These are phyloP conservation scores for Globisporangium alternatum DNA, from an alignment of 352 stramenopile genomes.

Conservation along the genomic window DNA sequence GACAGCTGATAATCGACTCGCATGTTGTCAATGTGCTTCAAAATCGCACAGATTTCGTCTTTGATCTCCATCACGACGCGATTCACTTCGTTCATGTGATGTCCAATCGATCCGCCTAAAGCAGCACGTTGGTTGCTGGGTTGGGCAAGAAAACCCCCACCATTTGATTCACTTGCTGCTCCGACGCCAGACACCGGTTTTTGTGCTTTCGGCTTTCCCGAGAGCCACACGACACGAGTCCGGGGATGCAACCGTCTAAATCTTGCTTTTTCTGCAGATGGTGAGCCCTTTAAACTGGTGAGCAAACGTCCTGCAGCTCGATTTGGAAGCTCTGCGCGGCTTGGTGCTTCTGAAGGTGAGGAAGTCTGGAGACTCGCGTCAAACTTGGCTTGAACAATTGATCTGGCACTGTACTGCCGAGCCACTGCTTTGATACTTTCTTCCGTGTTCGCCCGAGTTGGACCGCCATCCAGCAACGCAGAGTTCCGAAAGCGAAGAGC, in stretches of 20 bases:
- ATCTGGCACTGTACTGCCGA: slow-evolving; percentile 25
- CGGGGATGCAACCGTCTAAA: not conserved
- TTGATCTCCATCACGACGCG: slow-evolving; percentile 74
- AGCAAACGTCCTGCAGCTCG: not conserved
- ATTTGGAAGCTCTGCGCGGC: not conserved
- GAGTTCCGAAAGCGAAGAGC: slow-evolving; percentile 30
- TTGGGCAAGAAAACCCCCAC: not conserved
- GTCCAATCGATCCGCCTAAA: slow-evolving; percentile 14
- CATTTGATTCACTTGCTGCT: not conserved
- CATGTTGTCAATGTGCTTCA: slow-evolving; percentile 55
- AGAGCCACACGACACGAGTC: not conserved
- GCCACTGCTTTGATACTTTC: slow-evolving; percentile 13
- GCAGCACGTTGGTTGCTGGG: not conserved
- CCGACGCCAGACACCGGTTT: not conserved
- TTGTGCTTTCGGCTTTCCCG: not conserved
- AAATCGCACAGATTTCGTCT: slow-evolving; percentile 60
- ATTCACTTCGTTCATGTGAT: slow-evolving; percentile 43
- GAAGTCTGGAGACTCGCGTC: not conserved
- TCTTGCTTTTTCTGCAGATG: not conserved
- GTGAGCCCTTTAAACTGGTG: not conserved
- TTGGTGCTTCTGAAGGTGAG: not conserved
- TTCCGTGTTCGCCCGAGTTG: not conserved
- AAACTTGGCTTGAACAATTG: slow-evolving; percentile 8
- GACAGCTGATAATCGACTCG: slow-evolving; percentile 70
- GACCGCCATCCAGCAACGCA: slow-evolving; percentile 30